Evolutionary conservation across 768 basidiomycete species (phyloP).

Genomic region (Pisolithus albus): DNA sequence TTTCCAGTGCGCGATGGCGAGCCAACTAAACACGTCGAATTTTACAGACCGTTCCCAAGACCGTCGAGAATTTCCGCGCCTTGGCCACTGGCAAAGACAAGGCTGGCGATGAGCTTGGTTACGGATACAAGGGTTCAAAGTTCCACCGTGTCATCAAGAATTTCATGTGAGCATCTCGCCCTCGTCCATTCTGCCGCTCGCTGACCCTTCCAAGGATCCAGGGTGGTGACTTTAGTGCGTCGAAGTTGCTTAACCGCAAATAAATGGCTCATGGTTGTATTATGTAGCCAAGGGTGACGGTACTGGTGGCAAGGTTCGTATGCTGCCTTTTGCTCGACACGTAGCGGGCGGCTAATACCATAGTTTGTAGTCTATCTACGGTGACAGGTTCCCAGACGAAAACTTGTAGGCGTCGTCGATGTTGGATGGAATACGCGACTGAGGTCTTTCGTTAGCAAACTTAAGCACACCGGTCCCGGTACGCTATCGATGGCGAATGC

Average conservation of each 20-base stretch:
- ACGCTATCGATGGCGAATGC: conserved; percentile 93
- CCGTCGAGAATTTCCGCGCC: conserved; percentile 95
- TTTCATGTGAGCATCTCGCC: conserved; percentile 60
- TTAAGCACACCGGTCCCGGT: conserved; percentile 86
- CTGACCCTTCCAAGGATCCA: conserved; percentile 61
- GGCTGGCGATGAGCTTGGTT: conserved; percentile 59
- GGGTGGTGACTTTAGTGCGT: conserved; percentile 95
- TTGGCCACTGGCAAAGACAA: conserved; percentile 78
- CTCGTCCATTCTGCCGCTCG: background rate
- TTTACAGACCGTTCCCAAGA: conserved; percentile 85
- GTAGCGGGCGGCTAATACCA: conserved; percentile 3
- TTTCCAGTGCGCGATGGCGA: background rate
- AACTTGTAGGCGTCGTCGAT: conserved; percentile 65
- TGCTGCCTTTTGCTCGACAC: background rate
- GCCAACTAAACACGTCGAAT: background rate
- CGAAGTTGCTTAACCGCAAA: conserved; percentile 6
- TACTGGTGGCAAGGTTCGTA: conserved; percentile 77
- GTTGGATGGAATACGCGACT: background rate
- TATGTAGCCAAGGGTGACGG: conserved; percentile 73
- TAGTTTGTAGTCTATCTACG: conserved; percentile 71
- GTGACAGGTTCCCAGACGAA: conserved; percentile 87
- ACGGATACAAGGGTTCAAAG: conserved; percentile 89
- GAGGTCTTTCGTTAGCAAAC: conserved; percentile 55
- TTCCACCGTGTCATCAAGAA: conserved; percentile 96
- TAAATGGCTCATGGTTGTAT: conserved; percentile 10